A percentile compares a stretch with the other conserved stretches of the same genome.
These are phyloP conservation scores for Alliaria petiolata DNA, from an alignment of 345 rosid species.

Conservation along the genomic window DNA sequence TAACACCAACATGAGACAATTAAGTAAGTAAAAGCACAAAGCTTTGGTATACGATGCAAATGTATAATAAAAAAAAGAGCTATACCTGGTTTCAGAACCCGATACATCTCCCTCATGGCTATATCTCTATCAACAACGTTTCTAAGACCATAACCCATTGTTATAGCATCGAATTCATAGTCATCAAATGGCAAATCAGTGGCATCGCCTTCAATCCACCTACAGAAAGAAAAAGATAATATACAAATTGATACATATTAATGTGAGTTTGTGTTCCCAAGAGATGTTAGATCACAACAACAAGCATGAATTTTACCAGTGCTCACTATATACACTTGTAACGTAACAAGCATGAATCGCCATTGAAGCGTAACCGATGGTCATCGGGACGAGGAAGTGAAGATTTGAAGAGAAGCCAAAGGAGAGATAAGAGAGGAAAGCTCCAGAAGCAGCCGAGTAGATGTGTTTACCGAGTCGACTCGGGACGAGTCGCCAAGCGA, in stretches of 20 bases:
- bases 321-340: conserved; percentile 90
- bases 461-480: conserved; percentile 57
- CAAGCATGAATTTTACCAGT: conserved; percentile 40
- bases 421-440: conserved; percentile 65
- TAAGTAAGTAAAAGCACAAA: background rate
- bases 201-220: conserved; percentile 90
- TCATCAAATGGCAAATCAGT: conserved; percentile 68
- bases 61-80: too few relatives aligned
- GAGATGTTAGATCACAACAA: conserved; percentile 11
- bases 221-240: too few relatives aligned
- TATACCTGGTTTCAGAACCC: conserved; percentile 77
- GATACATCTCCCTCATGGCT: conserved; percentile 63
- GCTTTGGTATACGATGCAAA: background rate
- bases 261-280: background rate
- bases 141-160: conserved; percentile 86
- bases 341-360: too few relatives aligned
- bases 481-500: conserved; percentile 64
- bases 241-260: background rate
- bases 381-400: conserved; percentile 85
- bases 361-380: conserved; percentile 75
- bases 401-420: conserved; percentile 91
- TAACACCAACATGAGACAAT: conserved; percentile 23
- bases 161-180: conserved; percentile 67
- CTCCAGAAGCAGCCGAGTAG: conserved; percentile 68
- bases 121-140: conserved; percentile 61